Evolutionary conservation across 257 asterid genomes (phyloP).

Genomic region (Hygrophila difformis): DNA sequence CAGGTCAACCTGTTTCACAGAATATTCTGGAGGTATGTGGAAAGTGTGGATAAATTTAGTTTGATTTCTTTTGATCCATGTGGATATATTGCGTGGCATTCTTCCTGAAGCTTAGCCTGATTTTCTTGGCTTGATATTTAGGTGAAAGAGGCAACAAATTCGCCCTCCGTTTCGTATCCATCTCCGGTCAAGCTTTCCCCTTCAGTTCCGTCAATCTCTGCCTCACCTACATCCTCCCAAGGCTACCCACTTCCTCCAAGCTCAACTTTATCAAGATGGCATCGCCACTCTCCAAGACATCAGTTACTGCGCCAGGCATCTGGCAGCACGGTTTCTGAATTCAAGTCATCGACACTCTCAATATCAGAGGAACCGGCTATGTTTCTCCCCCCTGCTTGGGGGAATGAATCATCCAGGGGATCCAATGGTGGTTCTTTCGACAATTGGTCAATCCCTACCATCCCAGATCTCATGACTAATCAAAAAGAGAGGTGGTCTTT

Average conservation of each 20-base stretch:
- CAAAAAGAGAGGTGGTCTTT: conserved; percentile 92
- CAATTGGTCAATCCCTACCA: conserved; percentile 74
- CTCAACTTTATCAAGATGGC: conserved; percentile 72
- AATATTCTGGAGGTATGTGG: conserved; percentile 25
- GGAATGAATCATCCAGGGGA: conserved; percentile 61
- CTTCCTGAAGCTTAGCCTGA: conserved; percentile 13
- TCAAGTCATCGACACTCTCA: conserved; percentile 66
- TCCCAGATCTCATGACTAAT: conserved; percentile 48
- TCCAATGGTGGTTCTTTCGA: conserved; percentile 84
- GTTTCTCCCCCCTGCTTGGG: conserved; percentile 51
- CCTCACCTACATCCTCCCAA: conserved; percentile 39
- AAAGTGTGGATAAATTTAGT: too few species aligned
- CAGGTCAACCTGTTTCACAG: conserved; percentile 30
- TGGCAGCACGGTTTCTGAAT: conserved; percentile 52
- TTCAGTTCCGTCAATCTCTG: conserved; percentile 42
- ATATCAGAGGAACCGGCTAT: conserved; percentile 67
- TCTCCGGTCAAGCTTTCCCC: conserved; percentile 57
- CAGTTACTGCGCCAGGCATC: conserved; percentile 60
- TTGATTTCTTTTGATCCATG: not conserved
- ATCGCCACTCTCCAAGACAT: conserved; percentile 61
- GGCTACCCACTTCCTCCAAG: conserved; percentile 51
- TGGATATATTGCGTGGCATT: not conserved
- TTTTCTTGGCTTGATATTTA: conserved; percentile 14
- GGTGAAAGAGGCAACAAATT: conserved; percentile 42
- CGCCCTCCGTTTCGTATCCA: conserved; percentile 38